Conservation (phyloP, 2,329 filamentous ascomycete genomes). For the Ophiobolus disseminans region DNA sequence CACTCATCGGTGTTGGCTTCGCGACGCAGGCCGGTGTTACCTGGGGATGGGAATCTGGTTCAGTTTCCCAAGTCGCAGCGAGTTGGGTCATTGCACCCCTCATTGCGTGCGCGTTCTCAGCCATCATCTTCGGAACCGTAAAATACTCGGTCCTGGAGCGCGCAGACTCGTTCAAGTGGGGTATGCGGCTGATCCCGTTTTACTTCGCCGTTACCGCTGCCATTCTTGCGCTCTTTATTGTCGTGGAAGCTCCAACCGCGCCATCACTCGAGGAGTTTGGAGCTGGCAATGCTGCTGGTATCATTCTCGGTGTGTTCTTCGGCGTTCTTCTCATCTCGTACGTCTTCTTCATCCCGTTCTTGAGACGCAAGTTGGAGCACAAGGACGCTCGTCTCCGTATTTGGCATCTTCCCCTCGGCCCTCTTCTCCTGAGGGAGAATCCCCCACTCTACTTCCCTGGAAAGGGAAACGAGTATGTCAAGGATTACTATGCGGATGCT, state of each 20-base stretch:
- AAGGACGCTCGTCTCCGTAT: constrained; percentile 35
- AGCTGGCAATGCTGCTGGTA: constrained; percentile 36
- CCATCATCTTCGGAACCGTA: constrained; percentile 58
- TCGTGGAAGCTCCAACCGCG: constrained; percentile 55
- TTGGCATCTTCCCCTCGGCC: constrained; percentile 45
- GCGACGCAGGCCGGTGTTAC: constrained; percentile 45
- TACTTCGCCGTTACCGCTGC: constrained; percentile 59
- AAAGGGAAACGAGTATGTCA: constrained; percentile 47
- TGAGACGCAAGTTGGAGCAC: constrained; percentile 34
- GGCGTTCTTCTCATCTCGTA: constrained; percentile 30
- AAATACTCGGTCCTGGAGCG: constrained; percentile 60
- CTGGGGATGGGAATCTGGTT: constrained; percentile 35
- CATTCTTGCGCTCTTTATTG: constrained; percentile 65
- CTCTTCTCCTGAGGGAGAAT: constrained; percentile 49
- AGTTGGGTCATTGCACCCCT: constrained; percentile 59
- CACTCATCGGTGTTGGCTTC: constrained; percentile 66
- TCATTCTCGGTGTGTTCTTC: constrained; percentile 36
- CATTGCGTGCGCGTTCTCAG: constrained; percentile 57
- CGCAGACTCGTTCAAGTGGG: constrained; percentile 58
- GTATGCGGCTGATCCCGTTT: constrained; percentile 57
- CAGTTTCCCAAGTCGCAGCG: constrained; percentile 47
- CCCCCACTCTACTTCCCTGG: constrained; percentile 52
- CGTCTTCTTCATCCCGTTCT: constrained; percentile 38
- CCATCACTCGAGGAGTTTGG: constrained; percentile 40
- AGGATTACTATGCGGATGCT: constrained; percentile 50